A percentile compares a stretch with the other conserved stretches of the same genome.
phyloP scores from a whole-genome alignment of 75 land plant species.

The Larix kaempferi region DNA sequence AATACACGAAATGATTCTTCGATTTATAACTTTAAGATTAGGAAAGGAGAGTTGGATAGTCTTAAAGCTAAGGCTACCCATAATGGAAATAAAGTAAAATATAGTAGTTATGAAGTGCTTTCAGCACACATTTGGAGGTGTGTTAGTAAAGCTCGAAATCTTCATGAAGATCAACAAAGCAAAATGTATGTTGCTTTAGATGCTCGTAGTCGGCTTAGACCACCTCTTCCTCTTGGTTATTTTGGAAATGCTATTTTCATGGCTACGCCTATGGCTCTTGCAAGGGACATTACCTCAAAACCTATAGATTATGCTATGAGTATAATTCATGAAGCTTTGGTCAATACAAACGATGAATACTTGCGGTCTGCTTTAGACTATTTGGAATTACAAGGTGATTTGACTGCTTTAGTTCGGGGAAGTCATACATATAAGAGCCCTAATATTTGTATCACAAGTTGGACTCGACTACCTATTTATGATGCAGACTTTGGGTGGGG shows the following conservation, averaged over 20 bases:
- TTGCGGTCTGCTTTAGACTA: conserved; percentile 48
- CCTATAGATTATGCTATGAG: conserved; percentile 13
- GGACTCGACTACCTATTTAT: conserved; percentile 66
- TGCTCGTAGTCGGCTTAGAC: conserved; percentile 31
- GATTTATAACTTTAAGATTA: conserved; percentile 30
- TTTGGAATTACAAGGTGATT: conserved; percentile 36
- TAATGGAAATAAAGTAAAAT: neutral
- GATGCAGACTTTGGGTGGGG: conserved; percentile 96
- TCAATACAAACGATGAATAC: conserved; percentile 26
- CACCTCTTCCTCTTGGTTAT: conserved; percentile 48
- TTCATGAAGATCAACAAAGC: conserved; percentile 24
- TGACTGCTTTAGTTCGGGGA: conserved; percentile 10
- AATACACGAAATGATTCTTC: conserved; percentile 12
- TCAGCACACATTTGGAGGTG: conserved; percentile 57
- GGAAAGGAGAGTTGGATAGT: conserved; percentile 30
- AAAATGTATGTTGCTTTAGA: conserved; percentile 49
- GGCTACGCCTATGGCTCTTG: conserved; percentile 23
- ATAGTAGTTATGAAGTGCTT: conserved; percentile 44
- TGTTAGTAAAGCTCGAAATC: conserved; percentile 33
- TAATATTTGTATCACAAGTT: conserved; percentile 56
- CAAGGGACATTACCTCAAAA: conserved; percentile 22
- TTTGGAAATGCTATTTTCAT: conserved; percentile 58
- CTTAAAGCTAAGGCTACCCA: conserved; percentile 36
- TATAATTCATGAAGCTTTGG: conserved; percentile 13
- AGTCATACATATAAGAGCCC: conserved; percentile 26